Percentiles rank a stretch among this genome's conserved stretches.
Evolutionary conservation across 306 rosid species (phyloP).

Genomic region (Pyrus communis): DNA sequence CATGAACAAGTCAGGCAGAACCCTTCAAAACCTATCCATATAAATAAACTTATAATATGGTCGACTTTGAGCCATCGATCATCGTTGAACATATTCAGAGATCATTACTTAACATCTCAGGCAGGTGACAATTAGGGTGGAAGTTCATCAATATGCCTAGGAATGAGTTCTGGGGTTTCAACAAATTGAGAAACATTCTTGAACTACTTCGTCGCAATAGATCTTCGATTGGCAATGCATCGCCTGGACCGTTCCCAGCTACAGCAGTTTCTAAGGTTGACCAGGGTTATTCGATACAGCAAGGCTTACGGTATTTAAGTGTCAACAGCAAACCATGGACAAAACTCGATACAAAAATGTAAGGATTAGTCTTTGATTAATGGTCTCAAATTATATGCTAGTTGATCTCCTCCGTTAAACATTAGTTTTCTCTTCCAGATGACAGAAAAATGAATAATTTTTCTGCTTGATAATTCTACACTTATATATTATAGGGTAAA

Average conservation of each 20-base stretch:
- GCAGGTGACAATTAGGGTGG: neutral
- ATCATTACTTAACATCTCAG: neutral
- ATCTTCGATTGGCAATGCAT: neutral
- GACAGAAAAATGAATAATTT: neutral
- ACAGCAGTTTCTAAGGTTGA: neutral
- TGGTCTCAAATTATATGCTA: neutral
- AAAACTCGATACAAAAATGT: conserved; percentile 22
- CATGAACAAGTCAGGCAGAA: neutral
- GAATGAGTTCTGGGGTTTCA: conserved; percentile 22
- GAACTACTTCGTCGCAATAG: neutral
- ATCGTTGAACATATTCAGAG: neutral
- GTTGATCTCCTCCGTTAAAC: neutral
- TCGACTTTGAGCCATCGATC: neutral
- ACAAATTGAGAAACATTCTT: conserved; percentile 30
- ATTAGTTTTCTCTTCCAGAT: neutral
- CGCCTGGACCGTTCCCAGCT: conserved; percentile 14
- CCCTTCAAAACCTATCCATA: neutral
- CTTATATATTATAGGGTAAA: neutral
- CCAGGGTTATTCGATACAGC: conserved; percentile 10
- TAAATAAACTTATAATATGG: neutral
- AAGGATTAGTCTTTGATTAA: neutral
- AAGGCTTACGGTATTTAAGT: conserved; percentile 27
- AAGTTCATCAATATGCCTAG: conserved; percentile 18
- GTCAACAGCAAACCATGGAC: conserved; percentile 11
- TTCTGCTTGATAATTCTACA: neutral